Percentiles rank a stretch among this genome's conserved stretches.
phyloP scores from a whole-genome alignment of 768 basidiomycete species.

The Suillus alpinus region DNA sequence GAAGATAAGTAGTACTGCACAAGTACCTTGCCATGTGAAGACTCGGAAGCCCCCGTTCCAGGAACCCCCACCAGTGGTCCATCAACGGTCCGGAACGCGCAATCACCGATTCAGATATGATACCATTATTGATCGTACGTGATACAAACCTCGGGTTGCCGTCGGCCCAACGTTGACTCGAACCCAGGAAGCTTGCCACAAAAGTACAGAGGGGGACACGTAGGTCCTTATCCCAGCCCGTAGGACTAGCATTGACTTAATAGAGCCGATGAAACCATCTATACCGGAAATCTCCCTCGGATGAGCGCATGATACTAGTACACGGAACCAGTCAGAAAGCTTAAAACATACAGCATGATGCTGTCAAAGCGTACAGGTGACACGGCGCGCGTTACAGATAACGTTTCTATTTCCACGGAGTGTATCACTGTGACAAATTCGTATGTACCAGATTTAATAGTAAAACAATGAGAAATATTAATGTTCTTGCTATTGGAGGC shows the following conservation, averaged over 20 bases:
- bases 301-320: background rate
- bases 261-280: background rate
- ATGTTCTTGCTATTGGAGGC: background rate
- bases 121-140: constrained; percentile 8
- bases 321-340: background rate
- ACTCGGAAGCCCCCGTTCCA: constrained; percentile 5
- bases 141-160: constrained; percentile 1
- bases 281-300: background rate
- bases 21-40: constrained; percentile 7
- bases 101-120: constrained; percentile 20
- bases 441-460: too few species aligned
- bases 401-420: background rate
- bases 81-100: constrained; percentile 16
- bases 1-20: constrained; percentile 3
- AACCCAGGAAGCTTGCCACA: background rate
- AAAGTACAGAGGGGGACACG: background rate
- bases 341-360: background rate
- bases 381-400: background rate
- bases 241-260: background rate
- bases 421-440: background rate
- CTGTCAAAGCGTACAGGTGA: background rate
- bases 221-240: background rate
- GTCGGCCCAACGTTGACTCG: background rate
- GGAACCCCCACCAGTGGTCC: background rate
- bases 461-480: too few species aligned